Percentiles rank a stretch among this genome's conserved stretches.
These are phyloP conservation scores for Truncatella angustata DNA, from an alignment of 2,329 filamentous ascomycete genomes.

Conservation along the genomic window DNA sequence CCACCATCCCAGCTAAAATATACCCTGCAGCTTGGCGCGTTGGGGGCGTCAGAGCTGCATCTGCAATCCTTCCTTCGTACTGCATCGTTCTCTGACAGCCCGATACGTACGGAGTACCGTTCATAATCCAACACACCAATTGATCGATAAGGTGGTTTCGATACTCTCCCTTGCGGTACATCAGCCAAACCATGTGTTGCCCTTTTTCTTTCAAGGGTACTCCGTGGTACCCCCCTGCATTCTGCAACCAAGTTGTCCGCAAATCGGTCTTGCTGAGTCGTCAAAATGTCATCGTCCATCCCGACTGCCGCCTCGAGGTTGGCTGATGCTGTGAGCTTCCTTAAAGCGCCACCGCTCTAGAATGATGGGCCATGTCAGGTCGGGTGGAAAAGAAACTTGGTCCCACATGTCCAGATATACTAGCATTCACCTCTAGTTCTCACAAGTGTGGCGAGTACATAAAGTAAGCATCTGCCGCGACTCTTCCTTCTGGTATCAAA, in stretches of 20 bases:
- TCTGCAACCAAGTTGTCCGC: background rate
- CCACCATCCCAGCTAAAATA: background rate
- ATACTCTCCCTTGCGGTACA: background rate
- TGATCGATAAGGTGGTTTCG: background rate
- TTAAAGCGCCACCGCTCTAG: constrained; percentile 1
- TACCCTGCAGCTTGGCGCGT: background rate
- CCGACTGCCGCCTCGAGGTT: background rate
- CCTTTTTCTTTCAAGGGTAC: background rate
- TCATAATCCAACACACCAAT: background rate
- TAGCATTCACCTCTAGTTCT: background rate
- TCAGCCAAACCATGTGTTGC: background rate
- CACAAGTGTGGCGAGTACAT: background rate
- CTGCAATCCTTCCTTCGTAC: background rate
- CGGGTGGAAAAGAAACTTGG: background rate
- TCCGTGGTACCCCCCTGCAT: background rate
- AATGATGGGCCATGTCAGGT: background rate
- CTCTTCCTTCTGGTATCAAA: too few species aligned
- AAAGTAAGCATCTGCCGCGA: background rate
- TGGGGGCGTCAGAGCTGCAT: background rate
- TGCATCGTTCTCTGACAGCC: background rate
- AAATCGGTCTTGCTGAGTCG: background rate
- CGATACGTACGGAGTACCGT: background rate
- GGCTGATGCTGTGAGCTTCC: constrained; percentile 1
- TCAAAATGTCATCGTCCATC: too few species aligned
- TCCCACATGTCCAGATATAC: background rate